Evolutionary conservation across 2,329 filamentous ascomycete species (phyloP).

Genomic region (Pyrenochaeta sp.): DNA sequence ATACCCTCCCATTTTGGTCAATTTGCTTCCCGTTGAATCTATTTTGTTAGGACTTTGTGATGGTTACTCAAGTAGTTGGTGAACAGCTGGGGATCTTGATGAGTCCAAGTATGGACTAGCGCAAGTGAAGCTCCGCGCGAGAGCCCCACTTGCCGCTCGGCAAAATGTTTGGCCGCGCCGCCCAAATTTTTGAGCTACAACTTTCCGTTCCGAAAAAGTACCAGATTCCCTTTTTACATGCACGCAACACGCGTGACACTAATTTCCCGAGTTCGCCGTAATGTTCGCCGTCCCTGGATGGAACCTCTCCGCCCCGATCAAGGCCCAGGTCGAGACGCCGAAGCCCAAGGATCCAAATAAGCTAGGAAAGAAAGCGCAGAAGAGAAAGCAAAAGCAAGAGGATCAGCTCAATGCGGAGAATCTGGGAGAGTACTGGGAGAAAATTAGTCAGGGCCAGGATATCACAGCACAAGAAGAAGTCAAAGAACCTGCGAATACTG

Average conservation of each 20-base stretch:
- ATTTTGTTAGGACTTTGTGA: too few species aligned
- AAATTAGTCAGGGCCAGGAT: slow-evolving; percentile 59
- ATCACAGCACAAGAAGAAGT: slow-evolving; percentile 55
- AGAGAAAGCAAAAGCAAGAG: slow-evolving; percentile 68
- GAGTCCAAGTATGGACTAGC: too few species aligned
- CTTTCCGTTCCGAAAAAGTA: too few species aligned
- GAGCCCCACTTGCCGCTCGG: slow-evolving; percentile 25
- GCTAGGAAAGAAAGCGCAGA: slow-evolving; percentile 64
- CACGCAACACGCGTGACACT: neutral
- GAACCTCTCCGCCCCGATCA: slow-evolving; percentile 80
- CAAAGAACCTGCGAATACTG: slow-evolving; percentile 62
- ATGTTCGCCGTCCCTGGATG: slow-evolving; percentile 97
- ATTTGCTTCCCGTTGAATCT: too few species aligned
- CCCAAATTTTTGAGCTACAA: slow-evolving; percentile 23
- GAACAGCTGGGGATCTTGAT: too few species aligned
- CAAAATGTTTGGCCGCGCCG: slow-evolving; percentile 21
- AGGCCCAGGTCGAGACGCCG: slow-evolving; percentile 67
- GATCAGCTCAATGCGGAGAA: slow-evolving; percentile 78
- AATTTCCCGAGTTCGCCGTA: slow-evolving; percentile 1
- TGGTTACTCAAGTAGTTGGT: too few species aligned
- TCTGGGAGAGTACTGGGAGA: slow-evolving; percentile 50
- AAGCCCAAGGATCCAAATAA: slow-evolving; percentile 46
- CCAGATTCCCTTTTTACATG: neutral
- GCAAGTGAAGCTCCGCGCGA: slow-evolving; percentile 20
- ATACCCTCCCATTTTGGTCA: too few species aligned